Conservation (phyloP, 2,329 filamentous ascomycete genomes). For the Ophiostoma himal-ulmi region DNA sequence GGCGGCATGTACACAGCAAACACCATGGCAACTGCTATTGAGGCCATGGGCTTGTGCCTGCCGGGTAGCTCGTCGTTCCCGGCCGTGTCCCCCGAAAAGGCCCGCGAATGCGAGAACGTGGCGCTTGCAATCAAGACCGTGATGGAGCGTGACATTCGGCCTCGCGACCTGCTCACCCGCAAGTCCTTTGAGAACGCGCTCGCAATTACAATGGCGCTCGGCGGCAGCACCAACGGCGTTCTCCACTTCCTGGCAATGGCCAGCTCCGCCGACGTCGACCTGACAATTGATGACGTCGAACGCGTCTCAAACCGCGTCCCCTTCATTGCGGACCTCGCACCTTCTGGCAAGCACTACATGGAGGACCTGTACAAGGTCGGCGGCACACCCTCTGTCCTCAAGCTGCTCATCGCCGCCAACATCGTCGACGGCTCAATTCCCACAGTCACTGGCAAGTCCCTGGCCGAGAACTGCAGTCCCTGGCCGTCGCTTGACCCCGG, state of each 20-base stretch:
- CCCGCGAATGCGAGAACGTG: conserved; percentile 76
- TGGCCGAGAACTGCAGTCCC: conserved; percentile 71
- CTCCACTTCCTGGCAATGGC: conserved; percentile 90
- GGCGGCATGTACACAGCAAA: conserved; percentile 89
- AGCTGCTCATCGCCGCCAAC: conserved; percentile 70
- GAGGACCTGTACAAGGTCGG: conserved; percentile 82
- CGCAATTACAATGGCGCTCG: conserved; percentile 86
- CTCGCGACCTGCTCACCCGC: conserved; percentile 72
- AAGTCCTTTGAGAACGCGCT: conserved; percentile 81
- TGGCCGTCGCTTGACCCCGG: conserved; percentile 72
- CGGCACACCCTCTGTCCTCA: conserved; percentile 79
- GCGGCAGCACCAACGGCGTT: conserved; percentile 82
- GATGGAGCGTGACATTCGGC: conserved; percentile 77
- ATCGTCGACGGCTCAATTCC: conserved; percentile 71
- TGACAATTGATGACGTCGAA: conserved; percentile 78
- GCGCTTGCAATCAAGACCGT: conserved; percentile 71
- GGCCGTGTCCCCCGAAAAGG: conserved; percentile 73
- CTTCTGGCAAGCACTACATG: conserved; percentile 75
- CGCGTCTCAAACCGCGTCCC: conserved; percentile 76
- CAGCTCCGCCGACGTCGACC: conserved; percentile 68
- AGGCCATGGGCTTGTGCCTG: conserved; percentile 77
- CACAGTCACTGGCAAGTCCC: conserved; percentile 78
- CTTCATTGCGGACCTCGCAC: conserved; percentile 79
- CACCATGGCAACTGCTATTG: conserved; percentile 86
- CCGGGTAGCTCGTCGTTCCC: conserved; percentile 81